Percentiles rank a stretch among this genome's conserved stretches.
phyloP scores from a whole-genome alignment of 768 basidiomycete species.

The Lactifluus pinguis region DNA sequence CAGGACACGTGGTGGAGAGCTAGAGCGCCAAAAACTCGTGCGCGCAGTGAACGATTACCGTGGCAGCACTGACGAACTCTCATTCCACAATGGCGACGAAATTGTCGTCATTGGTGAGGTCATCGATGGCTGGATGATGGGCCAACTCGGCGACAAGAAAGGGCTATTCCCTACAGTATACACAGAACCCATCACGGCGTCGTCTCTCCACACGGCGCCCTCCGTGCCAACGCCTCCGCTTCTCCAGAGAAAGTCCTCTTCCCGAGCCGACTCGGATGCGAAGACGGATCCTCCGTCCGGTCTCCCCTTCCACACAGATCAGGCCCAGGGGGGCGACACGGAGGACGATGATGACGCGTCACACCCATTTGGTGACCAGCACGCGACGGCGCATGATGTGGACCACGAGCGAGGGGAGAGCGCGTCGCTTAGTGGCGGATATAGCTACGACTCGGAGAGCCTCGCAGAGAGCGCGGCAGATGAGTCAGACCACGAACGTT shows the following conservation, averaged over 20 bases:
- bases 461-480: slow-evolving; percentile 33
- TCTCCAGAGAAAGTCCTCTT: slow-evolving; percentile 10
- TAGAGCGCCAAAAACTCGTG: slow-evolving; percentile 32
- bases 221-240: slow-evolving; percentile 2
- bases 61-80: slow-evolving; percentile 70
- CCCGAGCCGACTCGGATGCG: neutral
- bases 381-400: slow-evolving; percentile 30
- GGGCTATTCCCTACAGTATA: slow-evolving; percentile 81
- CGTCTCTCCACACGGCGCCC: slow-evolving; percentile 22
- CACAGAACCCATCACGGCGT: slow-evolving; percentile 41
- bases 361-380: slow-evolving; percentile 37
- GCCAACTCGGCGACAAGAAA: slow-evolving; percentile 56
- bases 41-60: slow-evolving; percentile 69
- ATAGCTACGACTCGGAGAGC: slow-evolving; percentile 32
- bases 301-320: slow-evolving; percentile 34
- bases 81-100: slow-evolving; percentile 64
- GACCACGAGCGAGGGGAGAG: neutral
- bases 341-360: slow-evolving; percentile 36
- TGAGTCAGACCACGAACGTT: slow-evolving; percentile 35
- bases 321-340: slow-evolving; percentile 22
- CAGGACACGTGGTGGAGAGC: slow-evolving; percentile 29
- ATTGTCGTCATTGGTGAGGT: slow-evolving; percentile 74
- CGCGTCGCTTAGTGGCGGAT: slow-evolving; percentile 36
- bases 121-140: slow-evolving; percentile 88
- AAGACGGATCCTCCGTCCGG: slow-evolving; percentile 8